Base-by-base conservation (phyloP, 1,284 basidiomycete genomes). In the Lentinula novae-zelandiae region DNA sequence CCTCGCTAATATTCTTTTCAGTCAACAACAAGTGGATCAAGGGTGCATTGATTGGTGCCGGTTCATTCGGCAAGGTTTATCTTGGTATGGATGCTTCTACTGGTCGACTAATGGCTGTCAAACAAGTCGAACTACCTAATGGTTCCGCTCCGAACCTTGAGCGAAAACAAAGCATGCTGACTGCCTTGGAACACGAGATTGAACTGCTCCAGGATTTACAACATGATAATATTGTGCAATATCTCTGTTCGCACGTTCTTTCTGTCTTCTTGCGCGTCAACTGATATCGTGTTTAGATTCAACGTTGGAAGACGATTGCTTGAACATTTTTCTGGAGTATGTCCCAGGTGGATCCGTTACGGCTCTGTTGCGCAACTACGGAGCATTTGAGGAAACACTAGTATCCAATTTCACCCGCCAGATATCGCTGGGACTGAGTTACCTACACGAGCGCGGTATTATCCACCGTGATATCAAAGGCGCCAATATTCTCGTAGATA, bases 381-480 rank as follows among this genome's bases (percentile, higher is more conserved):
- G 97, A 53, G 93, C 96, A 0, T 98, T 99, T 67, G 96, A 98
- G 71, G 96, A 99, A 72, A 83, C 90, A 0, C 83, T 99, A 2
- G 96, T 98, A 27, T 89, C 92, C 65, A 97, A 94, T 69, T 99
- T 98, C 75, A 92, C 96, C 34, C 83, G 92, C 10, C 97, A 99
- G 74, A 98, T 98, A 67, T 78, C 98, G 33, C 86, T 89, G 42
- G 97, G 97, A 3, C 82, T 99, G 49, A 85, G 88, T 66, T 99
- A 98, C 70, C 82, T 99, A 8, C 97, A 99, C 71, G 90, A 92
- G 66, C 85, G 91, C 8, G 95, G 93, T 67, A 98, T 99, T 72
- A 95, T 99, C 61, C 96, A 99, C 74, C 92, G 96, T 31, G 96
- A 99, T 70, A 98, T 99, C 78, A 99, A 98, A 70, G 96, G 96